Evolutionary conservation across 1,284 basidiomycete species (phyloP).

Genomic region (Melampsora americana): DNA sequence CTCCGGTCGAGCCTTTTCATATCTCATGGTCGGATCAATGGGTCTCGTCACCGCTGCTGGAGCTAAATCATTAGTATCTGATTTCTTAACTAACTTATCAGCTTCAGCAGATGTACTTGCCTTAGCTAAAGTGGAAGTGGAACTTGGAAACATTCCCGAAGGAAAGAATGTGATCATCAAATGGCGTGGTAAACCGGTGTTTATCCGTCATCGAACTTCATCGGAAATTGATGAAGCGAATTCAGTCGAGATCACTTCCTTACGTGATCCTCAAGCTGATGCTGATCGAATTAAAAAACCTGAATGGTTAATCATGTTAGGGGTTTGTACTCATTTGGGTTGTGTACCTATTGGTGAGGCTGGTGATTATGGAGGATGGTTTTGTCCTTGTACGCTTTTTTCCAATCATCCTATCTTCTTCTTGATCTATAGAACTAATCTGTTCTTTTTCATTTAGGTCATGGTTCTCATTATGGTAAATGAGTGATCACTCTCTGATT

Average conservation of each 20-base stretch:
- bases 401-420: neutral
- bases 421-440: conserved; percentile 45
- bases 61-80: conserved; percentile 88
- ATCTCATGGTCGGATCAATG: conserved; percentile 96
- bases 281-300: conserved; percentile 85
- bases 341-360: conserved; percentile 93
- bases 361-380: conserved; percentile 96
- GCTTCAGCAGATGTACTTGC: conserved; percentile 98
- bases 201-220: conserved; percentile 92
- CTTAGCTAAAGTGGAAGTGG: conserved; percentile 95
- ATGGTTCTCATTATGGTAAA: conserved; percentile 73
- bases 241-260: conserved; percentile 72
- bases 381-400: conserved; percentile 43
- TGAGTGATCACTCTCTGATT: neutral
- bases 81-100: conserved; percentile 92
- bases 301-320: conserved; percentile 96
- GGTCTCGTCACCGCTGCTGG: conserved; percentile 90
- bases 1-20: conserved; percentile 79
- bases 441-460: conserved; percentile 72
- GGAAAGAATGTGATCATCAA: conserved; percentile 90
- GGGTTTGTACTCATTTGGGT: conserved; percentile 97
- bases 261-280: conserved; percentile 91
- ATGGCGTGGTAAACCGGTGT: conserved; percentile 99
- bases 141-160: conserved; percentile 85
- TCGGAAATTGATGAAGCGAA: conserved; percentile 93